A percentile compares a stretch with the other conserved stretches of the same genome.
These are phyloP conservation scores for Pichia inconspicua DNA, from an alignment of 1,139 yeast genomes.

Conservation along the genomic window DNA sequence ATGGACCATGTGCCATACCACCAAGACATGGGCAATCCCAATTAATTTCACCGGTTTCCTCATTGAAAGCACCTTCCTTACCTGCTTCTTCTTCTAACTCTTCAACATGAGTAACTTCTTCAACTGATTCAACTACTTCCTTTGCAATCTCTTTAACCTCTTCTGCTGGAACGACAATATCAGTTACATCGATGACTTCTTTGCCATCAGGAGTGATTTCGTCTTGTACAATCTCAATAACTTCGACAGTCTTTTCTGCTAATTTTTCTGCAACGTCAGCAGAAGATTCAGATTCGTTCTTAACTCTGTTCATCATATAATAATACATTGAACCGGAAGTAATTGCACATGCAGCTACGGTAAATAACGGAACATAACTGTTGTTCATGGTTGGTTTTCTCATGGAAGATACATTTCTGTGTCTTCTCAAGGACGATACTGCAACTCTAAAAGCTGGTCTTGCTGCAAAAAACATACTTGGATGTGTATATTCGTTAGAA, in stretches of 20 bases:
- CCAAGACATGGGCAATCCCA: conserved; percentile 99
- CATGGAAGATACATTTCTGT: background rate
- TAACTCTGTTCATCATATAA: conserved; percentile 11
- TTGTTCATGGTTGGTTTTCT: background rate
- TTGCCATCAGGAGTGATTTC: background rate
- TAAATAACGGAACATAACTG: conserved; percentile 11
- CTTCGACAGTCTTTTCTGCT: conserved; percentile 11
- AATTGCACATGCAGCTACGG: conserved; percentile 17
- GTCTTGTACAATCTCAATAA: conserved; percentile 7
- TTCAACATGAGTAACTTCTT: conserved; percentile 6
- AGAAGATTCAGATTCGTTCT: conserved; percentile 9
- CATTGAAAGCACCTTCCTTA: conserved; percentile 62
- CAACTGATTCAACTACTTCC: conserved; percentile 3
- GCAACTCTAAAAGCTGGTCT: background rate
- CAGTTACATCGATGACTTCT: conserved; percentile 6
- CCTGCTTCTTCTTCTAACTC: conserved; percentile 15
- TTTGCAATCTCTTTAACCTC: conserved; percentile 2
- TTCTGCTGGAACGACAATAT: background rate
- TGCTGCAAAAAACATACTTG: background rate
- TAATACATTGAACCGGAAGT: conserved; percentile 16
- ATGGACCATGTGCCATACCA: conserved; percentile 98
- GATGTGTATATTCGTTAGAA: background rate
- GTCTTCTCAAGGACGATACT: background rate
- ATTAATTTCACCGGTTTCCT: conserved; percentile 97
- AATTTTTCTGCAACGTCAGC: background rate